Conservation (phyloP, 78 protist genomes). For the Dictyostelium intermedium region DNA sequence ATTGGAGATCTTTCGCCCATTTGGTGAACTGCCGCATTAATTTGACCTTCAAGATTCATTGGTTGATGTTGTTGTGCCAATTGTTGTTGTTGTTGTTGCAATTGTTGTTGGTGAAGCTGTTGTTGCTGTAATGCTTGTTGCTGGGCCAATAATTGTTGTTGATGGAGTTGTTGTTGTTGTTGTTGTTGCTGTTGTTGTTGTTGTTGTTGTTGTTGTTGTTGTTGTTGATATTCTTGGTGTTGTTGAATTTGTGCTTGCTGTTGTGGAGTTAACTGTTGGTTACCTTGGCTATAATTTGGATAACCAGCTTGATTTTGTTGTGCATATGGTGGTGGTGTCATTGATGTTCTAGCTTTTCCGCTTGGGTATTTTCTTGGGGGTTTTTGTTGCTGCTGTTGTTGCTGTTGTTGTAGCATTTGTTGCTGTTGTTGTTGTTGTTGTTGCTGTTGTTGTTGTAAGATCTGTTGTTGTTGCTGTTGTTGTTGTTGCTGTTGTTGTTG, state of each 20-base stretch:
- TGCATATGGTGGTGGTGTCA: background rate
- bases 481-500: background rate
- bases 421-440: background rate
- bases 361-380: background rate
- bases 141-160: background rate
- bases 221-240: constrained; percentile 31
- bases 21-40: constrained; percentile 11
- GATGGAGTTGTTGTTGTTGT: background rate
- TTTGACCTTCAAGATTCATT: constrained; percentile 25
- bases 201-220: constrained; percentile 24
- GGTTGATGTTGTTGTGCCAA: background rate
- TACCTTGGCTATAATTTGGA: background rate
- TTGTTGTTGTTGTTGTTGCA: constrained; percentile 21
- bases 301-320: background rate
- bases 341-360: background rate
- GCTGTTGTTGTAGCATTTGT: background rate
- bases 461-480: background rate
- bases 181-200: constrained; percentile 11
- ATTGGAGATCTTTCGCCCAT: constrained; percentile 21
- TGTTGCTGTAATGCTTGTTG: background rate
- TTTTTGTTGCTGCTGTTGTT: background rate
- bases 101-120: background rate
- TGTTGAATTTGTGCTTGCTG: constrained; percentile 12
- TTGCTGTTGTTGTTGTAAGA: background rate
- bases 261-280: background rate